Conservation (phyloP, 2,329 filamentous ascomycete genomes). For the Geosmithia flava region DNA sequence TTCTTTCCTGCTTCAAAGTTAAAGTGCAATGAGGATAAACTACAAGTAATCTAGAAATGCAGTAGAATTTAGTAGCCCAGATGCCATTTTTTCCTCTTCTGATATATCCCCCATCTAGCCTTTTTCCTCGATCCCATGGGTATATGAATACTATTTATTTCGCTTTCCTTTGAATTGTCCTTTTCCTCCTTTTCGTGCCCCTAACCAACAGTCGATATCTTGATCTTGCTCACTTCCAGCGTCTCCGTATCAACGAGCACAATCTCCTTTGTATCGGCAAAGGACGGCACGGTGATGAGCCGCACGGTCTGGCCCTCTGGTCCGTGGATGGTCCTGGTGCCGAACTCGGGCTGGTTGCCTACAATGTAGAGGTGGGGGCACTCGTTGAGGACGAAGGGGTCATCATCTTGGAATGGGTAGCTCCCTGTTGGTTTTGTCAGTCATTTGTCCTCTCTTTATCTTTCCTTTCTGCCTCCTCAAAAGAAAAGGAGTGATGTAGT, state of each 20-base stretch:
- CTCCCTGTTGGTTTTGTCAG: slow-evolving; percentile 46
- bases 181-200: not conserved
- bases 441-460: too few relatives aligned
- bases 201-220: slow-evolving; percentile 23
- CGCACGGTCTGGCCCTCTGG: slow-evolving; percentile 58
- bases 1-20: too few relatives aligned
- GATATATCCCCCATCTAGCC: not conserved
- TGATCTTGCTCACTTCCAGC: slow-evolving; percentile 62
- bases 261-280: slow-evolving; percentile 64
- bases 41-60: too few relatives aligned
- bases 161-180: not conserved
- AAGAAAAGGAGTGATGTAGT: not conserved
- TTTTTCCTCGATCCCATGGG: not conserved
- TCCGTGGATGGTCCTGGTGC: slow-evolving; percentile 56
- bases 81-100: not conserved
- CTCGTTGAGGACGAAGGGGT: slow-evolving; percentile 74
- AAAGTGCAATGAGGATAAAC: too few relatives aligned
- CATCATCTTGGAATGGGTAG: slow-evolving; percentile 90
- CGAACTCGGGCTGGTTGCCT: slow-evolving; percentile 72
- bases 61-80: too few relatives aligned
- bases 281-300: slow-evolving; percentile 73
- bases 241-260: slow-evolving; percentile 80
- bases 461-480: too few relatives aligned
- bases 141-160: not conserved
- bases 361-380: slow-evolving; percentile 90